A percentile compares a stretch with the other conserved stretches of the same genome.
phyloP scores from a whole-genome alignment of 768 basidiomycete species.

The Dentipellis sp. region DNA sequence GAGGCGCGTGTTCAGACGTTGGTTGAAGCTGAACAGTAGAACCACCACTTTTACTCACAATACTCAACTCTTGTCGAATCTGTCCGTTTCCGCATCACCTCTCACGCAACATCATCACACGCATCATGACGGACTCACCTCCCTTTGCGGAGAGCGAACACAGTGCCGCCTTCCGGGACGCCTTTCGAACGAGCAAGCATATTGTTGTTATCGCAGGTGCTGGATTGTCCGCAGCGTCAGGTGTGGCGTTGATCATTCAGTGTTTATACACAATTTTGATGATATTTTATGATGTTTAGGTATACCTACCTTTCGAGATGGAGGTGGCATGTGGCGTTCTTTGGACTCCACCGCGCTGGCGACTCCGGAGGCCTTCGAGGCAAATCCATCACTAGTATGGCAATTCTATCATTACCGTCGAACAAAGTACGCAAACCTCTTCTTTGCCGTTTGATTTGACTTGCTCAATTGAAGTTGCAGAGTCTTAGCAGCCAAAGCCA shows the following conservation, averaged over 20 bases:
- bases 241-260: background rate
- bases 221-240: background rate
- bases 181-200: background rate
- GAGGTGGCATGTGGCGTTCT: slow-evolving; percentile 7
- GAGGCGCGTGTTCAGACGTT: too few species aligned
- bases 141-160: background rate
- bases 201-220: background rate
- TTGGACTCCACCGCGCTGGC: slow-evolving; percentile 5
- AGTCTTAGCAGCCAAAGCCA: slow-evolving; percentile 5
- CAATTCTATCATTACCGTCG: slow-evolving; percentile 10
- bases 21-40: too few species aligned
- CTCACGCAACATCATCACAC: too few species aligned
- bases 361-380: slow-evolving; percentile 3
- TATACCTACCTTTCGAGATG: slow-evolving; percentile 16
- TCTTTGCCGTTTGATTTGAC: background rate
- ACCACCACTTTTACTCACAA: too few species aligned
- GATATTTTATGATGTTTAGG: slow-evolving; percentile 8
- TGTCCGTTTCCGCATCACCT: too few species aligned
- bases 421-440: slow-evolving; percentile 1
- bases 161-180: background rate
- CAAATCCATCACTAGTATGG: slow-evolving; percentile 7
- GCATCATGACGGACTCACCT: too few species aligned
- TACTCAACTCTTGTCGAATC: too few species aligned
- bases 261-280: background rate
- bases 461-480: background rate